A percentile compares a stretch with the other conserved stretches of the same genome.
Conservation (phyloP, 140 eudicot genomes). For the Anethum foeniculum region DNA sequence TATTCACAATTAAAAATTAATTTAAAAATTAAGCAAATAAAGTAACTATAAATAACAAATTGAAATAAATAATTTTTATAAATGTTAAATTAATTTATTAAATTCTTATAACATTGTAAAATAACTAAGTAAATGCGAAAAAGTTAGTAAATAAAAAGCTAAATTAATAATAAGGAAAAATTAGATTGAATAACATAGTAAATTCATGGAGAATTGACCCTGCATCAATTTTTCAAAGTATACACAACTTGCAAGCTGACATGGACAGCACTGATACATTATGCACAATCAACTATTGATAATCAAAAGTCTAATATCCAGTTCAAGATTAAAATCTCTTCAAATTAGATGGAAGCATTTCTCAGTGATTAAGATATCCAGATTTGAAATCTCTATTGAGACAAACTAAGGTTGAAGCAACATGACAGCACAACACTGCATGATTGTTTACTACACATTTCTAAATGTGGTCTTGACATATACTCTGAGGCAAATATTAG, state of each 20-base stretch:
- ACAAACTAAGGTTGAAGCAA: background rate
- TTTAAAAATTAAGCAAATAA: no score
- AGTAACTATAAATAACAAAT: background rate
- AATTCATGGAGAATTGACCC: background rate
- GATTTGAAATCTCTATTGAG: background rate
- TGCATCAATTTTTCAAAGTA: background rate
- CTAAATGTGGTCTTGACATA: background rate
- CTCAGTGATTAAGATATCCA: background rate
- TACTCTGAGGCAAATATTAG: background rate
- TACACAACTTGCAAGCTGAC: background rate
- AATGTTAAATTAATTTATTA: background rate
- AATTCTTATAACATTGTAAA: background rate
- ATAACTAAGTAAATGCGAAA: background rate
- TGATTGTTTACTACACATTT: background rate
- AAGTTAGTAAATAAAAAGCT: background rate
- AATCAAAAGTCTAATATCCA: background rate
- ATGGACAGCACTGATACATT: background rate
- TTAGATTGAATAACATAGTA: background rate
- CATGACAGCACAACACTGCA: background rate
- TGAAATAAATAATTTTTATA: no score
- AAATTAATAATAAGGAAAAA: no score
- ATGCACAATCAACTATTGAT: background rate
- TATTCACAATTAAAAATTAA: background rate
- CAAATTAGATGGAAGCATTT: background rate
- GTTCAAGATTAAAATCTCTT: background rate